phyloP scores from a whole-genome alignment of 768 basidiomycete genomes.

The Crepidotus variabilis region DNA sequence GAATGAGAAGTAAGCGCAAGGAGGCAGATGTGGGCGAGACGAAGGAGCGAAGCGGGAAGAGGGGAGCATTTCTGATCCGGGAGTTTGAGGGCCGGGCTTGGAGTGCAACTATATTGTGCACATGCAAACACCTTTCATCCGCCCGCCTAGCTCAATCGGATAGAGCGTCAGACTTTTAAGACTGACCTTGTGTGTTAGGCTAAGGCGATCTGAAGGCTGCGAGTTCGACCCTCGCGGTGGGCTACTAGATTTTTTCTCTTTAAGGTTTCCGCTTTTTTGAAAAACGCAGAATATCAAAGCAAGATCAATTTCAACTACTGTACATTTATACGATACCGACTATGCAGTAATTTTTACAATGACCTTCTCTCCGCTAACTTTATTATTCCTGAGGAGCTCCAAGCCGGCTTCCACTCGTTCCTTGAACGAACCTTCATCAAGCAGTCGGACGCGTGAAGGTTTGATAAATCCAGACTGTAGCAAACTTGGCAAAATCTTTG shows the following conservation, averaged over 20 bases:
- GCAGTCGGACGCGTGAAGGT: slow-evolving; percentile 36
- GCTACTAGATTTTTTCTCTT: slow-evolving; percentile 34
- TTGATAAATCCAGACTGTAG: slow-evolving; percentile 34
- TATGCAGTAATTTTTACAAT: slow-evolving; percentile 25
- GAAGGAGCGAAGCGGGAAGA: neutral
- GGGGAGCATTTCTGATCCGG: neutral
- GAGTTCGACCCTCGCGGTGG: slow-evolving; percentile 84
- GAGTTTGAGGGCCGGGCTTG: neutral
- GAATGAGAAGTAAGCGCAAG: neutral
- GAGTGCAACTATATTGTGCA: neutral
- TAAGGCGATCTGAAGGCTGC: slow-evolving; percentile 68
- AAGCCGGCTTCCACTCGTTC: slow-evolving; percentile 39
- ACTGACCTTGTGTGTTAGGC: slow-evolving; percentile 12
- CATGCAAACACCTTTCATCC: neutral
- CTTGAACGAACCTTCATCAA: slow-evolving; percentile 39
- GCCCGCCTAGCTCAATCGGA: slow-evolving; percentile 69
- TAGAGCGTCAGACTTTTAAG: slow-evolving; percentile 59
- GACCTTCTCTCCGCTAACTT: slow-evolving; percentile 48
- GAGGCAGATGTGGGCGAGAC: neutral
- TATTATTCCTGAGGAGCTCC: slow-evolving; percentile 41
- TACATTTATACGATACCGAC: too few species aligned
- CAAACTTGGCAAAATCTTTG: slow-evolving; percentile 40
- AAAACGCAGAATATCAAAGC: too few species aligned
- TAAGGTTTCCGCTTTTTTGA: too few species aligned
- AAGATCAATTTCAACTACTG: too few species aligned